phyloP scores from a whole-genome alignment of 164 flowering plant genomes.

The Nymphaea thermarum region DNA sequence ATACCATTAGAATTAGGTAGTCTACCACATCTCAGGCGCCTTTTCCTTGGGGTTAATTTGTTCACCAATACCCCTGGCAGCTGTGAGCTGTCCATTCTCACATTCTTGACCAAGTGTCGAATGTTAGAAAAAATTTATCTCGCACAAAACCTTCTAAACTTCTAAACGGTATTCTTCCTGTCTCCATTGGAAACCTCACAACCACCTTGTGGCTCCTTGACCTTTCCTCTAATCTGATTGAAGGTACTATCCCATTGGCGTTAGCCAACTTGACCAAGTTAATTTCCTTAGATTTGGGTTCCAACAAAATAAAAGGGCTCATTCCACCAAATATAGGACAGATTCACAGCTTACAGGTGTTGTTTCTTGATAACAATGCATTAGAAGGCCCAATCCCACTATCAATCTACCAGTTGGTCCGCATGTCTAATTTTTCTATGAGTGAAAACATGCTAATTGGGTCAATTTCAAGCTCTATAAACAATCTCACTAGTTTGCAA shows the following conservation, averaged over 20 bases:
- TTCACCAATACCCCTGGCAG: no score
- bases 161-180: no score
- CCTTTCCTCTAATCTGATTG: constrained; percentile 1
- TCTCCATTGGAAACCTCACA: no score
- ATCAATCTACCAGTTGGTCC: background rate
- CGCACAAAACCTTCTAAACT: no score
- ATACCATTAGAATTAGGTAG: no score
- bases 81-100: no score
- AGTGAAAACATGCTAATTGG: background rate
- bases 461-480: background rate
- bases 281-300: background rate
- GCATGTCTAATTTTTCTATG: background rate
- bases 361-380: background rate
- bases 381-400: background rate
- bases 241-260: constrained; percentile 7
- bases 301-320: constrained; percentile 2
- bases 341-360: background rate
- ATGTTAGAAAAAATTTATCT: no score
- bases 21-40: no score
- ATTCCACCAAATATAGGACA: constrained; percentile 1
- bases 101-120: no score
- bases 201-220: background rate
- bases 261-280: constrained; percentile 3
- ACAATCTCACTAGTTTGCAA: background rate
- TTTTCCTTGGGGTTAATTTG: no score